Percentiles rank a stretch among this genome's conserved stretches.
These are phyloP conservation scores for Chrysoporthe austroafricana DNA, from an alignment of 2,329 filamentous ascomycete species.

Conservation along the genomic window DNA sequence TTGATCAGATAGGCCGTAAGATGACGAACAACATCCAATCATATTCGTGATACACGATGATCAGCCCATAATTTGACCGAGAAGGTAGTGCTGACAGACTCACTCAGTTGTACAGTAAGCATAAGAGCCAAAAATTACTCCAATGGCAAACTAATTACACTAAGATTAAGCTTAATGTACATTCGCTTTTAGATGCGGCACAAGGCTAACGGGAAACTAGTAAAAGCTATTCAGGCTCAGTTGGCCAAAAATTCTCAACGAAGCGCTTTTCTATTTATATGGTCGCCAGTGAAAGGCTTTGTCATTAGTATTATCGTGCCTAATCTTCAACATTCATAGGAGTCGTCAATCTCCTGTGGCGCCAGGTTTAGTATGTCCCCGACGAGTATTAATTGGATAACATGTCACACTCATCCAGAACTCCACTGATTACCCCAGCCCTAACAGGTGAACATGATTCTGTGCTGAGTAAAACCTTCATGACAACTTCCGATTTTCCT, in stretches of 20 bases:
- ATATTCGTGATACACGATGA: neutral
- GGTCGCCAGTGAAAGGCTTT: neutral
- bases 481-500: neutral
- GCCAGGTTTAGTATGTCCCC: conserved; percentile 5
- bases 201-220: neutral
- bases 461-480: conserved; percentile 1
- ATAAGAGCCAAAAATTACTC: neutral
- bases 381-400: neutral
- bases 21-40: neutral
- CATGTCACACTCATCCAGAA: conserved; percentile 20
- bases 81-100: conserved; percentile 5
- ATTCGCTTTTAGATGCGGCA: neutral
- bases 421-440: conserved; percentile 8
- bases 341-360: neutral
- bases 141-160: neutral
- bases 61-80: neutral
- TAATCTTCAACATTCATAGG: conserved; percentile 19
- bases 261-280: neutral
- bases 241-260: neutral
- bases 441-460: neutral
- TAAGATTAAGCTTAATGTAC: neutral
- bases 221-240: neutral
- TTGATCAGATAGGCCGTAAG: neutral
- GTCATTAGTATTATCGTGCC: neutral
- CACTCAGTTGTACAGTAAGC: neutral